Conservation (phyloP, 495 filamentous ascomycete genomes). For the Cryomyces antarcticus region DNA sequence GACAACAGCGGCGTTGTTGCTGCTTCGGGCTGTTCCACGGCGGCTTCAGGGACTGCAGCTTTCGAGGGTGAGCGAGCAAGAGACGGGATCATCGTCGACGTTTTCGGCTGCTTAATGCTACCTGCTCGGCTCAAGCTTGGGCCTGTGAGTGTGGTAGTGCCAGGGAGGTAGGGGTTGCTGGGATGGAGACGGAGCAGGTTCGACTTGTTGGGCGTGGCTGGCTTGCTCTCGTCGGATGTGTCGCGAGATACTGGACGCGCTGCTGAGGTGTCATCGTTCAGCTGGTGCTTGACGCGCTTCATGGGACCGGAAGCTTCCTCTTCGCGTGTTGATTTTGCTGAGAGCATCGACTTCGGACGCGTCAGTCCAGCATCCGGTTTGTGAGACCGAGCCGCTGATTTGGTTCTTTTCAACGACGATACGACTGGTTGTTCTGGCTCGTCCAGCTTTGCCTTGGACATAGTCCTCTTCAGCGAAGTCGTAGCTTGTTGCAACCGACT, state of each 20-base stretch:
- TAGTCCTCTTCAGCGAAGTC: slow-evolving; percentile 44
- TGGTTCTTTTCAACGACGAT: slow-evolving; percentile 6
- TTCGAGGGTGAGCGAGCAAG: slow-evolving; percentile 9
- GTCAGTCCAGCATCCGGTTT: too few species aligned
- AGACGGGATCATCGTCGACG: slow-evolving; percentile 23
- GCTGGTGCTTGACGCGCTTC: slow-evolving; percentile 45
- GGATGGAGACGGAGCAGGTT: slow-evolving; percentile 9
- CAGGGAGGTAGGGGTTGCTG: slow-evolving; percentile 24
- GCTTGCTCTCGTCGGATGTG: slow-evolving; percentile 22
- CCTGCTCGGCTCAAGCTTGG: slow-evolving; percentile 46
- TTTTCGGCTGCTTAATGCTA: slow-evolving; percentile 36
- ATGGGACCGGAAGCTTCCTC: slow-evolving; percentile 16
- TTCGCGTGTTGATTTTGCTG: not conserved
- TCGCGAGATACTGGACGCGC: slow-evolving; percentile 31
- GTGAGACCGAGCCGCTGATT: not conserved
- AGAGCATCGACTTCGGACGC: too few species aligned
- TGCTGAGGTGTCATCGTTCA: slow-evolving; percentile 37
- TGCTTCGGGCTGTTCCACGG: not conserved
- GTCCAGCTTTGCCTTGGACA: slow-evolving; percentile 54
- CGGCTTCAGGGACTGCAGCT: not conserved
- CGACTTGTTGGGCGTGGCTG: slow-evolving; percentile 17
- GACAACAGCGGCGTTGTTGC: not conserved
- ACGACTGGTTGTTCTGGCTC: slow-evolving; percentile 22
- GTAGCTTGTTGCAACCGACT: slow-evolving; percentile 22
- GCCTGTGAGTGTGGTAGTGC: slow-evolving; percentile 60